Percentiles rank a stretch among this genome's conserved stretches.
These are phyloP conservation scores for Paramarasmius palmivorus DNA, from an alignment of 1,284 basidiomycete species.

Conservation along the genomic window DNA sequence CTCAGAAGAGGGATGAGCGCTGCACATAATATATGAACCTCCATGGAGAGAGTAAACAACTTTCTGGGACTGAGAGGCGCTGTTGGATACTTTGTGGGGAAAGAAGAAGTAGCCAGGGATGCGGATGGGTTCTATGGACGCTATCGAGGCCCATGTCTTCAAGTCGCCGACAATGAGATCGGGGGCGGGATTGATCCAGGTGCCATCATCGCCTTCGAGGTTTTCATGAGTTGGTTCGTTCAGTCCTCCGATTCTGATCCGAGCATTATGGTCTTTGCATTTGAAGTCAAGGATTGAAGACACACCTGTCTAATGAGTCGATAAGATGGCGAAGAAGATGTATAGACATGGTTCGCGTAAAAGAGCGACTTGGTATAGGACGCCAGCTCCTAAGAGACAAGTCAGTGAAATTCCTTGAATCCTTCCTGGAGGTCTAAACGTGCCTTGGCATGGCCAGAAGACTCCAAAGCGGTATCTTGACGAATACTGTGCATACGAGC, in stretches of 20 bases:
- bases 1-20: slow-evolving; percentile 41
- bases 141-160: slow-evolving; percentile 38
- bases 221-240: slow-evolving; percentile 37
- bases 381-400: slow-evolving; percentile 31
- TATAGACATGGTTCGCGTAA: slow-evolving; percentile 36
- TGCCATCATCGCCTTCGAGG: slow-evolving; percentile 41
- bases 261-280: neutral
- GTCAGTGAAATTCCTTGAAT: slow-evolving; percentile 2
- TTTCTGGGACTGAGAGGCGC: slow-evolving; percentile 46
- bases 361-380: slow-evolving; percentile 40
- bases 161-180: slow-evolving; percentile 49
- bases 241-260: slow-evolving; percentile 30
- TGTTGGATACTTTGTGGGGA: slow-evolving; percentile 36
- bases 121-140: slow-evolving; percentile 39
- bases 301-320: slow-evolving; percentile 24
- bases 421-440: neutral
- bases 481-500: slow-evolving; percentile 35
- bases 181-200: slow-evolving; percentile 52
- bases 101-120: slow-evolving; percentile 59
- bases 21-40: slow-evolving; percentile 42
- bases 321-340: slow-evolving; percentile 33
- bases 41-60: slow-evolving; percentile 56
- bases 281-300: neutral
- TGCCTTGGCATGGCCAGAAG: slow-evolving; percentile 34
- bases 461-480: slow-evolving; percentile 51